Evolutionary conservation across 1,139 yeast species (phyloP).

Genomic region (Wickerhamiella pararugosa): DNA sequence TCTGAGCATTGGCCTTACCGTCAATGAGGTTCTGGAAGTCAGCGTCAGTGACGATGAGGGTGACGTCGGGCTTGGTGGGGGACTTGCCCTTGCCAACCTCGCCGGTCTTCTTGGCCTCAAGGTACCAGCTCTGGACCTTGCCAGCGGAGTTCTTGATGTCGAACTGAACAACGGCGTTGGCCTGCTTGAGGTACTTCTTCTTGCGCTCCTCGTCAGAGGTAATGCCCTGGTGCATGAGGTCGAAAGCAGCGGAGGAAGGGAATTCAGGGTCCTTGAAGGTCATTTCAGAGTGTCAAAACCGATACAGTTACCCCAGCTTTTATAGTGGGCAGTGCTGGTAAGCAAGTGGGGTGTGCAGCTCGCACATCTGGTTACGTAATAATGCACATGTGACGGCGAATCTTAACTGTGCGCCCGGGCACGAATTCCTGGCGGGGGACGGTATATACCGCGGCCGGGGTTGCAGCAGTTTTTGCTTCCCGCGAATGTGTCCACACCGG

Average conservation of each 20-base stretch:
- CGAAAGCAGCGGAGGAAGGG: conserved; percentile 29
- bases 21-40: conserved; percentile 49
- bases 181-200: conserved; percentile 27
- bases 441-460: too few species aligned
- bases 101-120: conserved; percentile 59
- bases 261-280: conserved; percentile 21
- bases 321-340: too few species aligned
- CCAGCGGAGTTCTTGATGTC: conserved; percentile 57
- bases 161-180: conserved; percentile 52
- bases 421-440: too few species aligned
- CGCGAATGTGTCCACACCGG: too few species aligned
- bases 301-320: neutral
- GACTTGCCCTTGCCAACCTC: conserved; percentile 35
- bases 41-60: conserved; percentile 44
- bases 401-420: too few species aligned
- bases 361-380: too few species aligned
- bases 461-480: too few species aligned
- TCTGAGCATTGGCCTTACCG: conserved; percentile 76
- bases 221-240: conserved; percentile 23
- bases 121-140: conserved; percentile 49
- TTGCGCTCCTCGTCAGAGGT: conserved; percentile 20
- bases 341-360: too few species aligned
- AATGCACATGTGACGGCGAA: too few species aligned
- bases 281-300: conserved; percentile 7
- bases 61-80: conserved; percentile 46